A percentile compares a stretch with the other conserved stretches of the same genome.
phyloP scores from a whole-genome alignment of 106 monocot species.

The Phalaenopsis aphrodite region DNA sequence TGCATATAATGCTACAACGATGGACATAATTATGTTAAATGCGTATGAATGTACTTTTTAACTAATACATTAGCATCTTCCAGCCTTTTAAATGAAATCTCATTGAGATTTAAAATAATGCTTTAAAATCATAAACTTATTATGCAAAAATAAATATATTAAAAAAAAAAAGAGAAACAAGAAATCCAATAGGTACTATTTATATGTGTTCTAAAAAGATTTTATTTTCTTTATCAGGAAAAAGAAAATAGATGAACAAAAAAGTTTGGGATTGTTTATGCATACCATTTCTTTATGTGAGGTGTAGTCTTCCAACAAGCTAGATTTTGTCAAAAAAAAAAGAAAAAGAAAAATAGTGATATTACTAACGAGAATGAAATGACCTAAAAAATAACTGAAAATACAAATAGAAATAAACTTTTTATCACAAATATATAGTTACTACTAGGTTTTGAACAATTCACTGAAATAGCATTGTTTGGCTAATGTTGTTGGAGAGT shows the following conservation, averaged over 20 bases:
- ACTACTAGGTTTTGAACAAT: too few species aligned
- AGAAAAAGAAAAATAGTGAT: not conserved
- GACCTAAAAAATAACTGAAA: not conserved
- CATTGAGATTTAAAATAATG: not conserved
- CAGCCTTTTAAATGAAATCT: too few species aligned
- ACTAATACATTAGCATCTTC: too few species aligned
- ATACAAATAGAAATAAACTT: not conserved
- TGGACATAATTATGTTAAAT: too few species aligned
- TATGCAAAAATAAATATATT: not conserved
- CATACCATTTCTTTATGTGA: conserved; percentile 72
- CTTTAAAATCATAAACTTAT: not conserved
- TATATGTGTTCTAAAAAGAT: not conserved
- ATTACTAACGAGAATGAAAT: not conserved
- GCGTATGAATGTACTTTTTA: too few species aligned
- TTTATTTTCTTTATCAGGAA: not conserved
- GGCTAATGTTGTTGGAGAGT: too few species aligned
- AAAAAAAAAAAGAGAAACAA: not conserved
- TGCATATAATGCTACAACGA: not conserved
- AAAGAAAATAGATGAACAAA: not conserved
- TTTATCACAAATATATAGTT: not conserved
- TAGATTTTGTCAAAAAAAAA: conserved; percentile 19
- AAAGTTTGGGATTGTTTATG: not conserved
- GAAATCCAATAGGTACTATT: not conserved
- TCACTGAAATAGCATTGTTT: too few species aligned
- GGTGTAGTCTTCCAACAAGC: conserved; percentile 75